A percentile compares a stretch with the other conserved stretches of the same genome.
These are phyloP conservation scores for Xylariomycetidae sp. DNA, from an alignment of 2,329 filamentous ascomycete species.

Conservation along the genomic window DNA sequence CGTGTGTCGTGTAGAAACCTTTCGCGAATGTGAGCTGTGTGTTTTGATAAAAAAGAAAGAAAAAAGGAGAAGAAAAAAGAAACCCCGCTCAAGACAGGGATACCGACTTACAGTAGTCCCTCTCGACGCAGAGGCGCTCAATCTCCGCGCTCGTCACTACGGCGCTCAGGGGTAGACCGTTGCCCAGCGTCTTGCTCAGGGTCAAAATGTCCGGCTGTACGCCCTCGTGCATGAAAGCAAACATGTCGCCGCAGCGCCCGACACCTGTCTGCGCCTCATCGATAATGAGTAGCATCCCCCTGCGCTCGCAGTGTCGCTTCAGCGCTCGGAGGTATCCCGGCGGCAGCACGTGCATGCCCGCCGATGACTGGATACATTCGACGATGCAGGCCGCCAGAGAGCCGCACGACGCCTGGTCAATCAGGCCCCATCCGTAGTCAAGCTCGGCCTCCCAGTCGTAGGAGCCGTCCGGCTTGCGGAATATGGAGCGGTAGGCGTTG, in stretches of 20 bases:
- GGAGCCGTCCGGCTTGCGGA: slow-evolving; percentile 52
- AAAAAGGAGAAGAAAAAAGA: too few species aligned
- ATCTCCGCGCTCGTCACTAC: slow-evolving; percentile 53
- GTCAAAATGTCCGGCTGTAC: slow-evolving; percentile 56
- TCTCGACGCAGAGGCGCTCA: slow-evolving; percentile 40
- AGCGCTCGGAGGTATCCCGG: slow-evolving; percentile 53
- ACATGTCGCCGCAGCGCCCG: slow-evolving; percentile 53
- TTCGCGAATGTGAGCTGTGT: too few species aligned
- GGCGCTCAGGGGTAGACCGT: slow-evolving; percentile 54
- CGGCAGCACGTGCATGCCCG: slow-evolving; percentile 57
- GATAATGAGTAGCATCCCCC: slow-evolving; percentile 57
- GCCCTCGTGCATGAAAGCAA: slow-evolving; percentile 52
- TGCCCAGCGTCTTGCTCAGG: slow-evolving; percentile 57
- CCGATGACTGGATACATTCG: slow-evolving; percentile 56
- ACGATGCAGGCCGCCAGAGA: slow-evolving; percentile 61
- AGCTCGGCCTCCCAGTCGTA: slow-evolving; percentile 65
- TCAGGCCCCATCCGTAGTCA: slow-evolving; percentile 56
- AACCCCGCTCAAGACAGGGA: too few species aligned
- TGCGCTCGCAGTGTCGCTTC: slow-evolving; percentile 47
- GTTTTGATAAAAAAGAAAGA: too few species aligned
- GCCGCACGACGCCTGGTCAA: slow-evolving; percentile 55
- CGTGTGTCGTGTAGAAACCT: slow-evolving; percentile 54
- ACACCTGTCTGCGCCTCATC: slow-evolving; percentile 60
- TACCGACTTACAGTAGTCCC: slow-evolving; percentile 40
- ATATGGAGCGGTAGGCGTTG: slow-evolving; percentile 57